Evolutionary conservation across 2,329 filamentous ascomycete genomes (phyloP).

Genomic region (Pezizomycotina sp.): DNA sequence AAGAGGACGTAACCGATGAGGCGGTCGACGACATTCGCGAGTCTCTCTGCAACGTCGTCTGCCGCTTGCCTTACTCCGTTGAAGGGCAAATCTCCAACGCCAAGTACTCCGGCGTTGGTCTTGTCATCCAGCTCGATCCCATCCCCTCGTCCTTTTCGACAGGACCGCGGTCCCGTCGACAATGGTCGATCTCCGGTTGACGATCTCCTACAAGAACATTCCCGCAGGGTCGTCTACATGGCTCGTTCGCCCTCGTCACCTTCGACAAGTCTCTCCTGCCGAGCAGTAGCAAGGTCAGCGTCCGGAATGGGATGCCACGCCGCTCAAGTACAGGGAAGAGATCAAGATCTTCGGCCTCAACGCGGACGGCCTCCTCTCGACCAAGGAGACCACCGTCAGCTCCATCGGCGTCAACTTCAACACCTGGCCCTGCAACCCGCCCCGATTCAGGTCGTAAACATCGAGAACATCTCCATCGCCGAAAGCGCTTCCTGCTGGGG

Average conservation of each 20-base stretch:
- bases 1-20: slow-evolving; percentile 22
- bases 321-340: slow-evolving; percentile 25
- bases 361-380: slow-evolving; percentile 23
- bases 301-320: slow-evolving; percentile 25
- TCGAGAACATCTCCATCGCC: slow-evolving; percentile 25
- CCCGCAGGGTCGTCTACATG: slow-evolving; percentile 25
- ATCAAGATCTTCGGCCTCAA: slow-evolving; percentile 24
- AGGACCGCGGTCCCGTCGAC: slow-evolving; percentile 25
- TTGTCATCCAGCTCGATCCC: slow-evolving; percentile 24
- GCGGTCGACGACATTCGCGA: slow-evolving; percentile 24
- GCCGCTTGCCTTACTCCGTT: slow-evolving; percentile 25
- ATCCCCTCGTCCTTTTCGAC: slow-evolving; percentile 25
- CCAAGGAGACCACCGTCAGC: slow-evolving; percentile 25
- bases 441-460: slow-evolving; percentile 25
- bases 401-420: slow-evolving; percentile 26
- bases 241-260: slow-evolving; percentile 25
- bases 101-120: slow-evolving; percentile 24
- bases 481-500: slow-evolving; percentile 25
- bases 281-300: slow-evolving; percentile 20
- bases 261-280: slow-evolving; percentile 24
- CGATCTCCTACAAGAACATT: slow-evolving; percentile 25
- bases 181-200: slow-evolving; percentile 26
- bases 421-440: slow-evolving; percentile 26
- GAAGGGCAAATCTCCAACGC: slow-evolving; percentile 25
- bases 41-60: slow-evolving; percentile 24